phyloP scores from a whole-genome alignment of 441 rosid genomes.

The Corymbia calophylla region DNA sequence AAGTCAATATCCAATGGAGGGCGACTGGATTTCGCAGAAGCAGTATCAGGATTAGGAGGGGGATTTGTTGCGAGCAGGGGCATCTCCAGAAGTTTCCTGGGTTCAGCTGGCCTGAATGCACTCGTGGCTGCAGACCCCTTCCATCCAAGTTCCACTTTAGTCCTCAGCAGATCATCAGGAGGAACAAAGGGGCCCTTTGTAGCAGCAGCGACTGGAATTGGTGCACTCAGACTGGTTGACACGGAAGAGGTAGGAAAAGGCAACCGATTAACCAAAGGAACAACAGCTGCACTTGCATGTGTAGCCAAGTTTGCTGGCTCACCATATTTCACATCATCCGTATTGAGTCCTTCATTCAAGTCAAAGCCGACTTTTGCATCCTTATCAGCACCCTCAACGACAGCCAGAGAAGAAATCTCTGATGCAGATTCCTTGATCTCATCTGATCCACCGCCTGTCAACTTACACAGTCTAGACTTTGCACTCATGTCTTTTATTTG shows the following conservation, averaged over 20 bases:
- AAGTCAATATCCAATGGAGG: slow-evolving; percentile 69
- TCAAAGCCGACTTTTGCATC: slow-evolving; percentile 77
- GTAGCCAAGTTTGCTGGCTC: slow-evolving; percentile 29
- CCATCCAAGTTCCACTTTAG: slow-evolving; percentile 78
- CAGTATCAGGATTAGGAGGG: slow-evolving; percentile 25
- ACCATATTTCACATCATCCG: slow-evolving; percentile 48
- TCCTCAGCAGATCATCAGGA: slow-evolving; percentile 61
- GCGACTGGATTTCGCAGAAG: slow-evolving; percentile 40
- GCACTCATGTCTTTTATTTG: slow-evolving; percentile 24
- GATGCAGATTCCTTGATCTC: slow-evolving; percentile 39
- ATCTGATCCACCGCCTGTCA: slow-evolving; percentile 29
- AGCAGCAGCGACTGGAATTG: slow-evolving; percentile 86
- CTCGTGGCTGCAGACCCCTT: slow-evolving; percentile 99
- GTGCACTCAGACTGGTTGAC: slow-evolving; percentile 46
- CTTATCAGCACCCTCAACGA: slow-evolving; percentile 29
- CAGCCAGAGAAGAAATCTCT: slow-evolving; percentile 19
- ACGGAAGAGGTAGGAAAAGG: slow-evolving; percentile 36
- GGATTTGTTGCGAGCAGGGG: slow-evolving; percentile 11
- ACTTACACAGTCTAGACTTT: slow-evolving; percentile 25
- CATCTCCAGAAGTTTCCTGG: slow-evolving; percentile 56
- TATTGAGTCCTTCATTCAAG: slow-evolving; percentile 69
- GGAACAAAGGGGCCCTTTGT: slow-evolving; percentile 89
- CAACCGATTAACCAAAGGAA: slow-evolving; percentile 34
- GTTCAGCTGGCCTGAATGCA: slow-evolving; percentile 96
- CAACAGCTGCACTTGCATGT: slow-evolving; percentile 24